Evolutionary conservation across 2,329 filamentous ascomycete species (phyloP).

Genomic region (Trichoderma koningii): DNA sequence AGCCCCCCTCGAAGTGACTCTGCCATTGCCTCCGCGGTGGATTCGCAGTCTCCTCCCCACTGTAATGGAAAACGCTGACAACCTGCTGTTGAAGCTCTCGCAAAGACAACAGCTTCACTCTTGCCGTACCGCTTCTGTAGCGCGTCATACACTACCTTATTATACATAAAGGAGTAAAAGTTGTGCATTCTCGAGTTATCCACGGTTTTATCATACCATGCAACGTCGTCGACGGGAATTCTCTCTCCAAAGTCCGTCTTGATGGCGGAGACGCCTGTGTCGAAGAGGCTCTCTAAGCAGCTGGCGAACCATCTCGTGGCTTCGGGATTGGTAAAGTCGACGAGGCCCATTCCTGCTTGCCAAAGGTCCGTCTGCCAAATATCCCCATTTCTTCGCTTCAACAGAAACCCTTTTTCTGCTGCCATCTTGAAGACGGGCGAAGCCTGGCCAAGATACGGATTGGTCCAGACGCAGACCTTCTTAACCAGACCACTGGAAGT

Average conservation of each 20-base stretch:
- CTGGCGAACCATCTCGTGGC: slow-evolving; percentile 65
- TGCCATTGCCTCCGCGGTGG: slow-evolving; percentile 71
- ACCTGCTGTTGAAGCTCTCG: slow-evolving; percentile 67
- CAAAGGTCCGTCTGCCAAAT: slow-evolving; percentile 77
- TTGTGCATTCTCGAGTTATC: slow-evolving; percentile 73
- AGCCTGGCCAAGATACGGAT: slow-evolving; percentile 71
- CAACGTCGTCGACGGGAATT: slow-evolving; percentile 65
- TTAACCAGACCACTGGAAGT: slow-evolving; percentile 62
- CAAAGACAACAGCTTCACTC: slow-evolving; percentile 64
- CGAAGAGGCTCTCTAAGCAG: slow-evolving; percentile 65
- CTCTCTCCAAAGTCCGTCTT: slow-evolving; percentile 78
- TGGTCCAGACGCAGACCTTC: slow-evolving; percentile 76
- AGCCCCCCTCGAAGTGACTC: slow-evolving; percentile 69
- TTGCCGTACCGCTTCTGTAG: slow-evolving; percentile 56
- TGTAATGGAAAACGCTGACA: slow-evolving; percentile 69
- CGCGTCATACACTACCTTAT: slow-evolving; percentile 68
- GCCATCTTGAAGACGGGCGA: slow-evolving; percentile 67
- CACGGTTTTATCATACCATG: slow-evolving; percentile 61
- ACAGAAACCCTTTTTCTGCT: slow-evolving; percentile 65
- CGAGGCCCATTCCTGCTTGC: slow-evolving; percentile 74
- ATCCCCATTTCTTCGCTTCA: slow-evolving; percentile 69
- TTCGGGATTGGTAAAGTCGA: slow-evolving; percentile 73
- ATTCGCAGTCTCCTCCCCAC: slow-evolving; percentile 77
- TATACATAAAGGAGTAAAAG: slow-evolving; percentile 74
- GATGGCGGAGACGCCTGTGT: slow-evolving; percentile 69